phyloP scores from a whole-genome alignment of 2,329 filamentous ascomycete species.

The Microdochium trichocladiopsis region DNA sequence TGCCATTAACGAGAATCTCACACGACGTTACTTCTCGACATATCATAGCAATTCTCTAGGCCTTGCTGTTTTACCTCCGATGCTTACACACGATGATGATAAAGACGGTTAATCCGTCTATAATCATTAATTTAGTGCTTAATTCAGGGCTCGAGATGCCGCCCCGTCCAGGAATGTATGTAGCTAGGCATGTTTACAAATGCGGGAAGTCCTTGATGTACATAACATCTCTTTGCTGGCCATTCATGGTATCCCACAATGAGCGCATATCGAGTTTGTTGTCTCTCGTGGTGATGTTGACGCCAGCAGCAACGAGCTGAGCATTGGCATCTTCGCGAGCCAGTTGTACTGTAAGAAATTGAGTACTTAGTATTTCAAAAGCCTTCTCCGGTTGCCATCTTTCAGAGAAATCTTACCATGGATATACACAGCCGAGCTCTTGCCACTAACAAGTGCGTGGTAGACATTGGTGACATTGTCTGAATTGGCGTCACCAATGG shows the following conservation, averaged over 20 bases:
- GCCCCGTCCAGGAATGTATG: too few relatives aligned
- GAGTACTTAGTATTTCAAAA: neutral
- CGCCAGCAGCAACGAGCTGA: slow-evolving; percentile 22
- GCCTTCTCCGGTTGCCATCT: neutral
- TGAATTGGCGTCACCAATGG: slow-evolving; percentile 52
- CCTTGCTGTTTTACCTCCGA: too few relatives aligned
- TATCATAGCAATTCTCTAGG: too few relatives aligned
- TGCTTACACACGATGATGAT: too few relatives aligned
- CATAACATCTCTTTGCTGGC: slow-evolving; percentile 30
- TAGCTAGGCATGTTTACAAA: too few relatives aligned
- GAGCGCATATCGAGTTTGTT: slow-evolving; percentile 27
- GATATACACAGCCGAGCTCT: slow-evolving; percentile 47
- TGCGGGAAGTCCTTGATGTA: slow-evolving; percentile 33
- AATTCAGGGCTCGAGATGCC: too few relatives aligned
- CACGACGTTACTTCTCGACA: too few relatives aligned
- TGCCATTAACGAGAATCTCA: too few relatives aligned
- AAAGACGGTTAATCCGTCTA: too few relatives aligned
- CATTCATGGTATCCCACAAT: slow-evolving; percentile 40
- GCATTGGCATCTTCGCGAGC: slow-evolving; percentile 28
- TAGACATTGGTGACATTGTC: slow-evolving; percentile 55
- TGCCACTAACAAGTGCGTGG: slow-evolving; percentile 53
- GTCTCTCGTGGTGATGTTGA: slow-evolving; percentile 19
- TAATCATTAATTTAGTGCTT: too few relatives aligned
- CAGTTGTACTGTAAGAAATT: slow-evolving; percentile 27
- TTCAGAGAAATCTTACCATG: slow-evolving; percentile 39